Percentiles rank a stretch among this genome's conserved stretches.
Evolutionary conservation across 345 rosid species (phyloP).

Genomic region (Hibiscus syriacus): DNA sequence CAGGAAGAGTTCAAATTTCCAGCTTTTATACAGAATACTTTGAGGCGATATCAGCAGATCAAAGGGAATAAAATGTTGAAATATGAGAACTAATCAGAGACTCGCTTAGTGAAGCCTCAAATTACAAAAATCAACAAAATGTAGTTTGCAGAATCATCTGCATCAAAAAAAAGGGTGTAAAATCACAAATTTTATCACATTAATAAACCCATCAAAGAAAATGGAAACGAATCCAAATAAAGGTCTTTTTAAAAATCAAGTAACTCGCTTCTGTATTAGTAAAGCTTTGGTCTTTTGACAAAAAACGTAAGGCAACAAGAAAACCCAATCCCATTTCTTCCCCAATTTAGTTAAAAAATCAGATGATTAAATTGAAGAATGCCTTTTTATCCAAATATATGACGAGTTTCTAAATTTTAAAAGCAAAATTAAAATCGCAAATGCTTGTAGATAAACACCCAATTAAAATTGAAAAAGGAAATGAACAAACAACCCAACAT

Average conservation of each 20-base stretch:
- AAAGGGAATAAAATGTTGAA: neutral
- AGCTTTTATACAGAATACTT: neutral
- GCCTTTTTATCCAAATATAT: neutral
- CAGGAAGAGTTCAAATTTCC: neutral
- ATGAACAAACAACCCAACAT: neutral
- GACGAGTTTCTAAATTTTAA: neutral
- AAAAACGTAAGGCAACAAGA: neutral
- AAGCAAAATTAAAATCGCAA: neutral
- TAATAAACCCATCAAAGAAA: neutral
- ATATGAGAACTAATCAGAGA: constrained; percentile 1
- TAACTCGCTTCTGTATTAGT: neutral
- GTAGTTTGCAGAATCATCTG: constrained; percentile 1
- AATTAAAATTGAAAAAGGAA: neutral
- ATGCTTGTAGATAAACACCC: neutral
- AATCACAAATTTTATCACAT: constrained; percentile 5
- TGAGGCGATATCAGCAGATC: neutral
- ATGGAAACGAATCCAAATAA: neutral
- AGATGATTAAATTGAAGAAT: constrained; percentile 6
- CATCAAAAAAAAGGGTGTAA: neutral
- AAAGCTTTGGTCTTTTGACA: neutral
- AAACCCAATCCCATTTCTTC: constrained; percentile 11
- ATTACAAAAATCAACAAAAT: constrained; percentile 10
- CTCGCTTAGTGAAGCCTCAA: constrained; percentile 1
- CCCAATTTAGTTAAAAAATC: neutral
- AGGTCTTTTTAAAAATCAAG: neutral